Base-by-base conservation (phyloP, 768 basidiomycete species). In the Boletus barrowsii region DNA sequence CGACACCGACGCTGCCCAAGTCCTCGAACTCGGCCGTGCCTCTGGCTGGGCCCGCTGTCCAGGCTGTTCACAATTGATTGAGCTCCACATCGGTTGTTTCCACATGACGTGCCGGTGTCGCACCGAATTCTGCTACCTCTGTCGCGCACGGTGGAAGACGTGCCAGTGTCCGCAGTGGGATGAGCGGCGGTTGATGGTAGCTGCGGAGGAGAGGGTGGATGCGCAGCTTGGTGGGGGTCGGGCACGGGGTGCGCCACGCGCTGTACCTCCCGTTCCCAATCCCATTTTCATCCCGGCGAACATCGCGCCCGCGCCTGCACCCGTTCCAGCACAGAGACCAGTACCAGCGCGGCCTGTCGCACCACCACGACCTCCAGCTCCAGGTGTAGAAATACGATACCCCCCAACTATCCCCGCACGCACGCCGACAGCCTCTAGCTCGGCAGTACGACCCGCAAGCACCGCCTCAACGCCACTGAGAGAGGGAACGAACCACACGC, bases 81-180 rank as follows among this genome's bases (percentile, higher is more conserved):
- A 76, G 51, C 70, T 74, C 39, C 51, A 63, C 6, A 20, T 59
- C 13, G 75, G 75, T 0, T 76, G 75, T 49, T 72, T 63, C 57
- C 75, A 77, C 54, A 74, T 77, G 70, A 72, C 71, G 2, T 77
- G 76, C 49, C 56, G 68, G 26, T 76, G 75, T 59, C 51, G 59
- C 39, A 70, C 68, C 11, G 62, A 76, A 46, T 76, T 76, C 42
- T 76, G 75, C 57, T 77, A 76, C 45, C 56, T 83, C 73, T 76
- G 83, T 73, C 47, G 75, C 73, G 76, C 61, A 22, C 71, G 53
- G 4, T 90, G 88, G 87, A 87, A 87, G 70, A 74, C 69, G 1
- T 90, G 88, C 59, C 14, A 0, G 1, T 89, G 88, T 57, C 74
- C 76, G 1, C 83, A 85, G 54, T 89, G 86, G 85, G 86, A 88